Base-by-base conservation (phyloP, 2,329 filamentous ascomycete genomes). In the Keithomyces neogunnii region DNA sequence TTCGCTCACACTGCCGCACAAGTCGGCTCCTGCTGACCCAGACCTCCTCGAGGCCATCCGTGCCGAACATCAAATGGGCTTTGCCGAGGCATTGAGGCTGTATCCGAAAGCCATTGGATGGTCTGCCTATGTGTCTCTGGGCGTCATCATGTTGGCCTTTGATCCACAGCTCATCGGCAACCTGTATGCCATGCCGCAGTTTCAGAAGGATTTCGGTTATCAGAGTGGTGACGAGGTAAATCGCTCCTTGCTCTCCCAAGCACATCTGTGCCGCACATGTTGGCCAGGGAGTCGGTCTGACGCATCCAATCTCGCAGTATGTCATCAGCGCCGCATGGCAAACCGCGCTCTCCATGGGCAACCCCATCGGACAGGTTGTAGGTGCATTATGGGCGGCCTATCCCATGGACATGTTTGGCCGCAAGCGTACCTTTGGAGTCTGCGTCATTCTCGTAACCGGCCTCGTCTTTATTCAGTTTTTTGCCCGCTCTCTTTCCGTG, bases 111-210 rank as follows among this genome's bases (percentile, higher is more conserved):
- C 73, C 6, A 71, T 75, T 26, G 67, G 62, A 13, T 84, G 80
- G 81, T 80, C 77, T 6, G 68, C 74, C 42, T 81, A 80, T 59
- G 79, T 84, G 56, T 80, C 76, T 4, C 66, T 82, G 2, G 78
- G 78, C 5, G 76, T 83, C 38, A 77, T 83, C 55, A 82, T 82
- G 78, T 63, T 76, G 42, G 80, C 80, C 3, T 86, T 85, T 59
- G 82, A 85, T 60, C 78, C 80, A 0, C 81, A 85, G 61, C 73
- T 86, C 8, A 72, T 85, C 19, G 80, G 80, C 29, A 81, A 82
- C 54, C 71, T 86, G 49, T 84, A 80, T 57, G 75, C 78, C 3
- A 77, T 75, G 47, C 77, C 78, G 0, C 73, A 75, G n/a, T 84
- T 83, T 59, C 73, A 77, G 55, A 61, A 63, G 26, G 73, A 81